Base-by-base conservation (phyloP, 805 yeast genomes). In the Lipomyces japonicus region DNA sequence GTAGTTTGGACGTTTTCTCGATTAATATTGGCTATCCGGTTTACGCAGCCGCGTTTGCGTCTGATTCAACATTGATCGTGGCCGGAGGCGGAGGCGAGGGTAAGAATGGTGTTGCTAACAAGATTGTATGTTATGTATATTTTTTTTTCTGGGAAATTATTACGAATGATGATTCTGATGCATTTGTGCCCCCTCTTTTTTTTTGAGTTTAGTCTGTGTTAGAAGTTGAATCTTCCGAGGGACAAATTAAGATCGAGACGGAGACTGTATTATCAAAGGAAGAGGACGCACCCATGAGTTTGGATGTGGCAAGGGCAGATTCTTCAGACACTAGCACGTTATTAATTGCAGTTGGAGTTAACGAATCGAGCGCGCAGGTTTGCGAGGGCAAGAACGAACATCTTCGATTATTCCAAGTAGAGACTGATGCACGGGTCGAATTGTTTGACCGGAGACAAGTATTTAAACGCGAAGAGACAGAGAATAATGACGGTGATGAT, bases 51-150 rank as follows among this genome's bases (percentile, higher is more conserved):
- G 78, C 79, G 53, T 89, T 87, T 64, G 71, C 82, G 39, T 74
- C 77, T 58, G 75, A 81, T 55, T 69, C 72, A 53, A 76, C 81
- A 1, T 65, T 90, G 24, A 66, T 89, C 42, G 84, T 84, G 25
- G 81, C 88, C 2, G 98, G 98, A 37, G 98, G 98, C 39, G 97
- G 97, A 26, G 97, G 97, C 23, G 95, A 87, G 65, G 95, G 95
- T 7, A 82, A 81, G 62, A 84, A 87, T 62, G 96, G 95, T 26
- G 81, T 88, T 48, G 85, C 90, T 36, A 91, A 91, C 68, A 87
- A 85, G 65, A 71, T 91, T 55, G 63, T 65, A 34, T 42, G 65
- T 47, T 35, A 43, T 21, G 23, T 41, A 37, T 10, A 4, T 19
- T 9, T 21, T 36, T 25, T 24, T 16, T 22, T 37, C 14, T 32